Conservation (phyloP, 2,329 filamentous ascomycete genomes). For the Phaeoacremonium minimum region DNA sequence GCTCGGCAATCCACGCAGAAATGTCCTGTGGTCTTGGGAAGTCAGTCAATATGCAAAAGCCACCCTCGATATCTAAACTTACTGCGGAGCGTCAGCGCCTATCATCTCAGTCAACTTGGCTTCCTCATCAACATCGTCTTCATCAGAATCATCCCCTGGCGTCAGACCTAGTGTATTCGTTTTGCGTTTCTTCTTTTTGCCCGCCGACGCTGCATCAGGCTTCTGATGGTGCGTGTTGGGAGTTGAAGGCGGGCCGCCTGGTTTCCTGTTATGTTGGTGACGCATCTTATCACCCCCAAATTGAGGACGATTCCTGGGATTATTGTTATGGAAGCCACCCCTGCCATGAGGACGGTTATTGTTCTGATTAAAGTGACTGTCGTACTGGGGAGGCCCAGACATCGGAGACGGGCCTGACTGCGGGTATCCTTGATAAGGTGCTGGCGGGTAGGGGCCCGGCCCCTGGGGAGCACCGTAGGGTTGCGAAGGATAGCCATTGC, state of each 20-base stretch:
- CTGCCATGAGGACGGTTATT: slow-evolving; percentile 29
- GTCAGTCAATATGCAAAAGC: slow-evolving; percentile 9
- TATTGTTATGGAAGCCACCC: slow-evolving; percentile 29
- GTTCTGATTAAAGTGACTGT: slow-evolving; percentile 25
- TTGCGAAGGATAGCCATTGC: slow-evolving; percentile 33
- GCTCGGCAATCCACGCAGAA: slow-evolving; percentile 74
- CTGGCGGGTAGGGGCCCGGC: slow-evolving; percentile 14
- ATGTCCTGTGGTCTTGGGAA: slow-evolving; percentile 61
- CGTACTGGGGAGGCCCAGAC: slow-evolving; percentile 18
- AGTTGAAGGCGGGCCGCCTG: slow-evolving; percentile 16
- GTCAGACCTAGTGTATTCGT: slow-evolving; percentile 69
- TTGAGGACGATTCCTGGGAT: slow-evolving; percentile 25
- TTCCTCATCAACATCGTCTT: slow-evolving; percentile 70
- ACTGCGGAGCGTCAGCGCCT: slow-evolving; percentile 52
- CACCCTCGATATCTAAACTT: slow-evolving; percentile 23
- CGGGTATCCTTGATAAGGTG: slow-evolving; percentile 31
- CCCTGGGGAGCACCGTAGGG: slow-evolving; percentile 22
- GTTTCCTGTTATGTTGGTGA: slow-evolving; percentile 24
- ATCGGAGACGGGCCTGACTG: slow-evolving; percentile 24
- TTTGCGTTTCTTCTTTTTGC: slow-evolving; percentile 68
- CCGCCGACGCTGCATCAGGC: slow-evolving; percentile 44
- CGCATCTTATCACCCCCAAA: slow-evolving; percentile 32
- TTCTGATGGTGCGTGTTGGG: slow-evolving; percentile 36
- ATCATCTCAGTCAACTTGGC: slow-evolving; percentile 49
- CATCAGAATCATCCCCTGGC: slow-evolving; percentile 61